Percentiles rank a stretch among this genome's conserved stretches.
Conservation (phyloP, 1,284 basidiomycete species). For the Grifola frondosa region DNA sequence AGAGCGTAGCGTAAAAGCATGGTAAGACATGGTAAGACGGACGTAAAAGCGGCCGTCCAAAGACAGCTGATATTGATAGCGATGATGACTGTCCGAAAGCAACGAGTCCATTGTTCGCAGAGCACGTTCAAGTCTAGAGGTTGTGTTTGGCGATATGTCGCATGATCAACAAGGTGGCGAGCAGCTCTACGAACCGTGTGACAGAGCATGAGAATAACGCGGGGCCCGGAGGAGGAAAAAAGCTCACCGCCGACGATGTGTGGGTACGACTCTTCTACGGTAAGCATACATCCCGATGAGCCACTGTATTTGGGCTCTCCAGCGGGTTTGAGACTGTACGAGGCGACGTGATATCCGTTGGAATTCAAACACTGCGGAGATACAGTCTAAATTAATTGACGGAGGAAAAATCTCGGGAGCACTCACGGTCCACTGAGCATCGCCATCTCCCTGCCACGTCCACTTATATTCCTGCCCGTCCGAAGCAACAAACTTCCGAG, state of each 20-base stretch:
- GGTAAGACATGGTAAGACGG: background rate
- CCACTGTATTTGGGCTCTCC: slow-evolving; percentile 53
- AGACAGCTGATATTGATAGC: background rate
- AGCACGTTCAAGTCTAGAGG: too few relatives aligned
- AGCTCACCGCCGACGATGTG: slow-evolving; percentile 52
- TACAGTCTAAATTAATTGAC: slow-evolving; percentile 1
- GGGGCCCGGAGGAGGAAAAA: slow-evolving; percentile 5
- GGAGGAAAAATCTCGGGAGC: background rate
- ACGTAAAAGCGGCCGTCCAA: background rate
- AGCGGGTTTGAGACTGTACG: slow-evolving; percentile 54
- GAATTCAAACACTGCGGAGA: slow-evolving; percentile 52
- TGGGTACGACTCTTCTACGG: slow-evolving; percentile 58
- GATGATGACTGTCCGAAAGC: background rate
- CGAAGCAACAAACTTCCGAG: slow-evolving; percentile 53
- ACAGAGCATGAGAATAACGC: slow-evolving; percentile 7
- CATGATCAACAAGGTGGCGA: slow-evolving; percentile 63
- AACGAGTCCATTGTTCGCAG: slow-evolving; percentile 1
- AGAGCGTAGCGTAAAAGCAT: slow-evolving; percentile 3
- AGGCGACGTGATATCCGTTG: slow-evolving; percentile 51
- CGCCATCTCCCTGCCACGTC: slow-evolving; percentile 45
- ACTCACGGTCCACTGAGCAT: slow-evolving; percentile 63
- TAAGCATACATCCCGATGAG: slow-evolving; percentile 61
- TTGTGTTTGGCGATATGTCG: slow-evolving; percentile 58
- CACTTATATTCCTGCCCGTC: slow-evolving; percentile 61
- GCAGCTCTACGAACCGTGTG: slow-evolving; percentile 43